Evolutionary conservation across 805 yeast species (phyloP).

Genomic region (Yarrowia sp.): DNA sequence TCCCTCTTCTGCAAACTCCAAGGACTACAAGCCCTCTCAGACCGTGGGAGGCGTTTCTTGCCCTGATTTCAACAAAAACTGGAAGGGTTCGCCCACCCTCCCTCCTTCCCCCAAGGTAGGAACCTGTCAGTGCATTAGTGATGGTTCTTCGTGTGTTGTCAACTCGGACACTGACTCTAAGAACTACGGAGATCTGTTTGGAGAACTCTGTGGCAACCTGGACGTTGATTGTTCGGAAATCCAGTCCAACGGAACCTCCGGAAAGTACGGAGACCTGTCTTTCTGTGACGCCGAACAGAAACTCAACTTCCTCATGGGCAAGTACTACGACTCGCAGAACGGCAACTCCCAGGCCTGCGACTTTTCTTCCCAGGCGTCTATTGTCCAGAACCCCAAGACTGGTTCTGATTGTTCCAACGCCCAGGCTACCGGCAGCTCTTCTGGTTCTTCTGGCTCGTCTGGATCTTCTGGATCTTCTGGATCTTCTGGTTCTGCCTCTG

Average conservation of each 20-base stretch:
- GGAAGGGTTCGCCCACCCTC: constrained; percentile 64
- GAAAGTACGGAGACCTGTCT: constrained; percentile 69
- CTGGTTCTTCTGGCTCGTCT: constrained; percentile 41
- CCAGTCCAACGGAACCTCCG: constrained; percentile 56
- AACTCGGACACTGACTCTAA: constrained; percentile 46
- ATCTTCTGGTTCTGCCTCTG: neutral
- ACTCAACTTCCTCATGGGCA: constrained; percentile 63
- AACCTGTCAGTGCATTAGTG: constrained; percentile 60
- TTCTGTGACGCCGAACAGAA: constrained; percentile 70
- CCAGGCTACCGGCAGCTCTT: constrained; percentile 36
- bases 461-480: constrained; percentile 32
- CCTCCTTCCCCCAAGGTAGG: constrained; percentile 75
- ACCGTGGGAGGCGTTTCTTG: constrained; percentile 44
- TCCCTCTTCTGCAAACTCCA: constrained; percentile 48
- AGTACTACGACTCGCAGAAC: constrained; percentile 53
- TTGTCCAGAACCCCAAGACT: constrained; percentile 42
- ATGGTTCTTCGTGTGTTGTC: constrained; percentile 59
- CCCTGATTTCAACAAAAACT: constrained; percentile 51
- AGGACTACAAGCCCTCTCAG: constrained; percentile 38
- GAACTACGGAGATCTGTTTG: constrained; percentile 61
- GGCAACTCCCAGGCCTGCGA: constrained; percentile 55
- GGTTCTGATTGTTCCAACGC: constrained; percentile 46
- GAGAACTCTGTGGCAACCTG: constrained; percentile 51
- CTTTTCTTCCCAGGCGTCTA: constrained; percentile 67
- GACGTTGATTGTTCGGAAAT: constrained; percentile 59